phyloP scores from a whole-genome alignment of 139 green algal species.

The Mychonastes homosphaera region DNA sequence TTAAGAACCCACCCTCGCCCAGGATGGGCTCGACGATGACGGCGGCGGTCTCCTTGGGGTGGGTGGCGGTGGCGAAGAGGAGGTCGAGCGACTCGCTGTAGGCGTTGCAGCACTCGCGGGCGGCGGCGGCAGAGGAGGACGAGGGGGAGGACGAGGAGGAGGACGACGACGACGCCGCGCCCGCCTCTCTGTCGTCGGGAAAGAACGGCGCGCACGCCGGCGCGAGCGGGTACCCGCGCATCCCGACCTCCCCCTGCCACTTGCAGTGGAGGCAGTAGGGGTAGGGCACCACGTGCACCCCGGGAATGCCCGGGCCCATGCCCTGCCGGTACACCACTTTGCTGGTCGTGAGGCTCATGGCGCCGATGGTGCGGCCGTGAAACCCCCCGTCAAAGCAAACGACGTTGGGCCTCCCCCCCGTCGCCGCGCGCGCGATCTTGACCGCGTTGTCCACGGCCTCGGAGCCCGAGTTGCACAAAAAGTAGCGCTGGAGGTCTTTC shows the following conservation, averaged over 20 bases:
- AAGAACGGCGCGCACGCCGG: background rate
- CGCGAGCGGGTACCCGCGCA: background rate
- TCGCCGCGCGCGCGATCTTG: slow-evolving; percentile 68
- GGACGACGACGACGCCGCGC: no score
- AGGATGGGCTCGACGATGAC: slow-evolving; percentile 73
- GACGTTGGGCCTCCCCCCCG: slow-evolving; percentile 50
- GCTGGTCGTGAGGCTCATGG: slow-evolving; percentile 66
- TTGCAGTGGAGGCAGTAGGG: slow-evolving; percentile 82
- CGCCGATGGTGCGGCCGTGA: slow-evolving; percentile 67
- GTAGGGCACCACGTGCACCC: slow-evolving; percentile 52
- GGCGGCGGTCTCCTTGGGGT: slow-evolving; percentile 52
- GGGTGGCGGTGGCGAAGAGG: slow-evolving; percentile 51
- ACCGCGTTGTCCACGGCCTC: slow-evolving; percentile 80
- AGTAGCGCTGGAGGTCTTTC: slow-evolving; percentile 30
- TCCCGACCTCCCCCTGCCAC: slow-evolving; percentile 23
- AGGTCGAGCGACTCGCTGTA: slow-evolving; percentile 44
- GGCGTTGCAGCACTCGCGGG: background rate
- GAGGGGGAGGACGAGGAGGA: no score
- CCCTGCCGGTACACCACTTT: slow-evolving; percentile 43
- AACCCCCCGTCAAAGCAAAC: slow-evolving; percentile 61
- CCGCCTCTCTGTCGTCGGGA: background rate
- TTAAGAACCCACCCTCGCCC: slow-evolving; percentile 76
- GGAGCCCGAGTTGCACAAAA: slow-evolving; percentile 59
- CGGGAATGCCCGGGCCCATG: slow-evolving; percentile 63
- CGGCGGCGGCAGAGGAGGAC: no score